A percentile compares a stretch with the other conserved stretches of the same genome.
These are phyloP conservation scores for Falciphora oryzae DNA, from an alignment of 2,329 filamentous ascomycete genomes.

Conservation along the genomic window DNA sequence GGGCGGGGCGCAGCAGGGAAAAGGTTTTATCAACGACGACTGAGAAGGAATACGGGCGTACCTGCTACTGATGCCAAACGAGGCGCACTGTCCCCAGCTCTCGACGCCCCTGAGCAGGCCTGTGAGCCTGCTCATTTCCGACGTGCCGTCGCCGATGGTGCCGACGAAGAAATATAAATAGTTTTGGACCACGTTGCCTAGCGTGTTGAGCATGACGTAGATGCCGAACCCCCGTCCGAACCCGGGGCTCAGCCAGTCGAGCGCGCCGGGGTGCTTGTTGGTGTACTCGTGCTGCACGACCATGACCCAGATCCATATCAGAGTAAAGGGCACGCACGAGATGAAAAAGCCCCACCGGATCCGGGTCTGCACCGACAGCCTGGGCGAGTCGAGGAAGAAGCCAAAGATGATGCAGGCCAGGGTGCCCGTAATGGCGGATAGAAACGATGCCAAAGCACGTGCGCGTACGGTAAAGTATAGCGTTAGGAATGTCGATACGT, in stretches of 20 bases:
- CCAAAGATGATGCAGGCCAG: slow-evolving; percentile 61
- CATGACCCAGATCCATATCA: slow-evolving; percentile 70
- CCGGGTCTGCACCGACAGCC: slow-evolving; percentile 46
- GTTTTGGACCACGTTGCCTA: slow-evolving; percentile 62
- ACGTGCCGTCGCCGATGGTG: slow-evolving; percentile 16
- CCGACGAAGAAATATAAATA: slow-evolving; percentile 60
- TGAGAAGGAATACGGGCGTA: not conserved
- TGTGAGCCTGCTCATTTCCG: slow-evolving; percentile 17
- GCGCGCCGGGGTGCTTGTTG: slow-evolving; percentile 45
- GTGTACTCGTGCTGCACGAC: slow-evolving; percentile 57
- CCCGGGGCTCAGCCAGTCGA: slow-evolving; percentile 58
- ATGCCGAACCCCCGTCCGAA: slow-evolving; percentile 63
- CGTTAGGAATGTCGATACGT: slow-evolving; percentile 48
- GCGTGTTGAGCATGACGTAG: slow-evolving; percentile 57
- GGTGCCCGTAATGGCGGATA: slow-evolving; percentile 63
- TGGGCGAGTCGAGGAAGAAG: slow-evolving; percentile 52
- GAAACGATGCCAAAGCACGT: slow-evolving; percentile 63
- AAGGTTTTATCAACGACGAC: not conserved
- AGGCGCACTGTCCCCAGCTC: slow-evolving; percentile 20
- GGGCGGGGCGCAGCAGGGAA: too few relatives aligned
- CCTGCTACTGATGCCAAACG: slow-evolving; percentile 20
- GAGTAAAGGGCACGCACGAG: slow-evolving; percentile 33
- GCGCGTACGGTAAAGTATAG: slow-evolving; percentile 66
- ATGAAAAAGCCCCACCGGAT: slow-evolving; percentile 48
- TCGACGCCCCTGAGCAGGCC: slow-evolving; percentile 18